A percentile compares a stretch with the other conserved stretches of the same genome.
phyloP scores from a whole-genome alignment of 352 stramenopile genomes.

The Phytophthora multivora region DNA sequence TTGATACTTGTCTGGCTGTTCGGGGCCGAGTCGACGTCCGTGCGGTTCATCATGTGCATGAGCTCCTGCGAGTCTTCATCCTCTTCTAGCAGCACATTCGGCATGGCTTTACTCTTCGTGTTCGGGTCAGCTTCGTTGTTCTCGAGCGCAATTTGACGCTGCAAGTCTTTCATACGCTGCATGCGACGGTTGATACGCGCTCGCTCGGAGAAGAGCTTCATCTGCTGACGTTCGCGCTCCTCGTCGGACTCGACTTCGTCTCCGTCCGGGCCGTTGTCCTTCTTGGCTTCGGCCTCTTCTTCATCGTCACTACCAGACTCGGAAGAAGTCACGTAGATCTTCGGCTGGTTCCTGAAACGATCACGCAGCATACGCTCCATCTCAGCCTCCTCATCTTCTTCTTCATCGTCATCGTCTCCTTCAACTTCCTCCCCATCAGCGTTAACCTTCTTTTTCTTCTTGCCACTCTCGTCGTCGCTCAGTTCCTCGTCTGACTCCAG shows the following conservation, averaged over 20 bases:
- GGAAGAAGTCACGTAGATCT: conserved; percentile 90
- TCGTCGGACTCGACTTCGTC: conserved; percentile 77
- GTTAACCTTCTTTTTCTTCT: conserved; percentile 41
- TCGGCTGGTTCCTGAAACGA: conserved; percentile 73
- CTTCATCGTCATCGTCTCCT: conserved; percentile 37
- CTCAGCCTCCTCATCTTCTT: conserved; percentile 80
- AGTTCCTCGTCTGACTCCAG: conserved; percentile 84
- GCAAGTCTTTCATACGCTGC: conserved; percentile 84
- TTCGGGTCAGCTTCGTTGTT: conserved; percentile 38
- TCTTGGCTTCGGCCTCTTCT: conserved; percentile 29
- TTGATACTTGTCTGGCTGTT: conserved; percentile 7
- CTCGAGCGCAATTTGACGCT: conserved; percentile 63
- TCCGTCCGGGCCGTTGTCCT: conserved; percentile 35
- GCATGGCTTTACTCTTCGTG: conserved; percentile 33
- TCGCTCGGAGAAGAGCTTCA: conserved; percentile 86
- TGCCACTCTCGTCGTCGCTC: conserved; percentile 52
- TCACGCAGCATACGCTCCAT: conserved; percentile 83
- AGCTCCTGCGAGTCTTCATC: conserved; percentile 83
- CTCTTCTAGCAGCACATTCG: conserved; percentile 74
- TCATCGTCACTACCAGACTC: conserved; percentile 75
- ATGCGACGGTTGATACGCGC: conserved; percentile 85
- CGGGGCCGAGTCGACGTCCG: conserved; percentile 38
- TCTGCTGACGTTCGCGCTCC: conserved; percentile 81
- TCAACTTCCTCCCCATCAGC: conserved; percentile 36
- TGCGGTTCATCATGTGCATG: conserved; percentile 65